phyloP scores from a whole-genome alignment of 257 asterid genomes.

The Capsicum pubescens region DNA sequence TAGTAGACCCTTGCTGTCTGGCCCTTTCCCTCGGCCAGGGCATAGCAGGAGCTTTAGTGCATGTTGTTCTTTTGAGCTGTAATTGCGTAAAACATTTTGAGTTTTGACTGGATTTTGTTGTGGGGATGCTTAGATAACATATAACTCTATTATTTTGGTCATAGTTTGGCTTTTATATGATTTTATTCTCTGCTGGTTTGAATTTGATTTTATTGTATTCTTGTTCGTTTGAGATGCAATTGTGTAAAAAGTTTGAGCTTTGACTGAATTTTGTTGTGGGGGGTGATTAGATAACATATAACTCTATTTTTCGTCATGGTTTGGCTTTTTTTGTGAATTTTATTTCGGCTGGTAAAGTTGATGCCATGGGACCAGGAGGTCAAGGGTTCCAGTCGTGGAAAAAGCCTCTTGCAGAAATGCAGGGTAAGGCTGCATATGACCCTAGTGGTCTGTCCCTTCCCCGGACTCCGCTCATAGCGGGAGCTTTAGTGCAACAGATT shows the following conservation, averaged over 20 bases:
- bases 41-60: no score
- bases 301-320: constrained; percentile 30
- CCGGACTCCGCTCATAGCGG: no score
- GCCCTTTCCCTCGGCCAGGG: no score
- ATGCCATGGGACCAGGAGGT: no score
- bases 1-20: no score
- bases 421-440: no score
- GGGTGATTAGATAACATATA: constrained; percentile 54
- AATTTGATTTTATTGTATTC: not conserved
- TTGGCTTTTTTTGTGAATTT: not conserved
- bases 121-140: constrained; percentile 51
- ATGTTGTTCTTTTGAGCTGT: not conserved
- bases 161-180: not conserved
- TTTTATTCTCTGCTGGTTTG: not conserved
- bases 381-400: no score
- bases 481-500: no score
- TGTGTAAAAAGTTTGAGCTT: not conserved
- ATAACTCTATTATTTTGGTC: constrained; percentile 39
- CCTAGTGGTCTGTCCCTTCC: no score
- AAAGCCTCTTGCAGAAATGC: no score
- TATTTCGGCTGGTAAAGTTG: not conserved
- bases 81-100: not conserved
- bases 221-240: not conserved
- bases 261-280: constrained; percentile 29
- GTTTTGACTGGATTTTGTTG: constrained; percentile 24